Evolutionary conservation across 192 early-diverging fungal genomes (phyloP).

Genomic region (Dissophora globulifera): DNA sequence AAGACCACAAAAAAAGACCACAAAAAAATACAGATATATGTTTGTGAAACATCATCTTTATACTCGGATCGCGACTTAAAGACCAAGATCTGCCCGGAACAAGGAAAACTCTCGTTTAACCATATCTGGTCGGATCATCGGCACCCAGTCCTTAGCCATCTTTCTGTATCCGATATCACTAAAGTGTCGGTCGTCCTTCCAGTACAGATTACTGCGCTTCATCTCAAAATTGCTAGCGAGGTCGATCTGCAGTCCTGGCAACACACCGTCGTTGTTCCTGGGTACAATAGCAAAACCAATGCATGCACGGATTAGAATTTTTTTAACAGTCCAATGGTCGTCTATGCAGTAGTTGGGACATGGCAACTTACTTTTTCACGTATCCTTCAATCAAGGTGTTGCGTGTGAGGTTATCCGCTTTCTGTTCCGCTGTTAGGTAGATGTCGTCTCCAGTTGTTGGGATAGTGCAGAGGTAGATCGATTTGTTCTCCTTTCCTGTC

Average conservation of each 20-base stretch:
- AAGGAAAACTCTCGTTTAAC: slow-evolving; percentile 54
- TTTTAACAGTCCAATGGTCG: too few species aligned
- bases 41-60: background rate
- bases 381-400: slow-evolving; percentile 44
- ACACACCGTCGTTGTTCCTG: slow-evolving; percentile 36
- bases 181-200: slow-evolving; percentile 50
- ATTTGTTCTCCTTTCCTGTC: slow-evolving; percentile 29
- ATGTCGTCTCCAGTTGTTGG: slow-evolving; percentile 52
- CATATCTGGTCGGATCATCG: slow-evolving; percentile 45
- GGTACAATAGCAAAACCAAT: background rate
- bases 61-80: too few species aligned
- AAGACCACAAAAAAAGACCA: too few species aligned
- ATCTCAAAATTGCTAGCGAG: slow-evolving; percentile 49
- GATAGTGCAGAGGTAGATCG: slow-evolving; percentile 46
- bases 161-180: slow-evolving; percentile 47
- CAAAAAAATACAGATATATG: too few species aligned
- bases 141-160: slow-evolving; percentile 52
- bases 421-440: slow-evolving; percentile 25
- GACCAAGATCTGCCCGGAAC: slow-evolving; percentile 33
- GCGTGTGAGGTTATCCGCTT: slow-evolving; percentile 27
- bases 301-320: too few species aligned
- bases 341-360: too few species aligned
- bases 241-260: slow-evolving; percentile 41
- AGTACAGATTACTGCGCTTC: slow-evolving; percentile 50
- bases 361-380: slow-evolving; percentile 24